These are phyloP conservation scores for Fraxinus cuspidata DNA, from an alignment of 257 asterid genomes.

Conservation along the genomic window DNA sequence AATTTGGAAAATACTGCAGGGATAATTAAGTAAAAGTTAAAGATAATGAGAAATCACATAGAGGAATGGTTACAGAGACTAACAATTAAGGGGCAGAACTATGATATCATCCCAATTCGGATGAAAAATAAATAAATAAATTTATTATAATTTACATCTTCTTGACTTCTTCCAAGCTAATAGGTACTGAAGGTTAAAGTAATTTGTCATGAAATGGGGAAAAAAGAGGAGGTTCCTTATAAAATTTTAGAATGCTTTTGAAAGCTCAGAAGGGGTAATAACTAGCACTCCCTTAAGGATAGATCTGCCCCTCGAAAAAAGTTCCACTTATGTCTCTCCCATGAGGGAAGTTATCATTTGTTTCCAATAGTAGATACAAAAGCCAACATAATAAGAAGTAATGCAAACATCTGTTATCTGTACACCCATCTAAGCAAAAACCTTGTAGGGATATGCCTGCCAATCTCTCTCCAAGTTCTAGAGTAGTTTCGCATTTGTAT, in stretches of 20 bases:
- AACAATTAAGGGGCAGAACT: constrained; percentile 5
- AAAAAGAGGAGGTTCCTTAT: not conserved
- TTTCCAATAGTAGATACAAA: not conserved
- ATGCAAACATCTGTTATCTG: constrained; percentile 14
- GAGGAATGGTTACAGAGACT: constrained; percentile 14
- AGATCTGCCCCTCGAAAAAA: constrained; percentile 17
- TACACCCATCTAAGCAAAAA: not conserved
- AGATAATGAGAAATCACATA: constrained; percentile 16
- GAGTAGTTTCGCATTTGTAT: not conserved
- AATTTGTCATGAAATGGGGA: not conserved
- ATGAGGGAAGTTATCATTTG: not conserved
- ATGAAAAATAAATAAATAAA: constrained; percentile 3
- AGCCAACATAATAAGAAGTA: constrained; percentile 7
- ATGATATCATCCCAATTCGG: not conserved
- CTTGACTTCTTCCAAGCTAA: not conserved
- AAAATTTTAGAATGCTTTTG: constrained; percentile 1
- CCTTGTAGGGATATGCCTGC: not conserved
- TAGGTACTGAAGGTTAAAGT: constrained; percentile 11
- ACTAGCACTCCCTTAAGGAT: not conserved
- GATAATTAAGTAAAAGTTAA: constrained; percentile 14
- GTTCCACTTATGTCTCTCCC: constrained; percentile 1
- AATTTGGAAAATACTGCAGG: not conserved
- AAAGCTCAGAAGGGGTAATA: not conserved
- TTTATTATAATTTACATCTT: not conserved
- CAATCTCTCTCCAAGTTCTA: constrained; percentile 10